phyloP scores from a whole-genome alignment of 2,329 filamentous ascomycete species.

The Alternaria triticimaculans region DNA sequence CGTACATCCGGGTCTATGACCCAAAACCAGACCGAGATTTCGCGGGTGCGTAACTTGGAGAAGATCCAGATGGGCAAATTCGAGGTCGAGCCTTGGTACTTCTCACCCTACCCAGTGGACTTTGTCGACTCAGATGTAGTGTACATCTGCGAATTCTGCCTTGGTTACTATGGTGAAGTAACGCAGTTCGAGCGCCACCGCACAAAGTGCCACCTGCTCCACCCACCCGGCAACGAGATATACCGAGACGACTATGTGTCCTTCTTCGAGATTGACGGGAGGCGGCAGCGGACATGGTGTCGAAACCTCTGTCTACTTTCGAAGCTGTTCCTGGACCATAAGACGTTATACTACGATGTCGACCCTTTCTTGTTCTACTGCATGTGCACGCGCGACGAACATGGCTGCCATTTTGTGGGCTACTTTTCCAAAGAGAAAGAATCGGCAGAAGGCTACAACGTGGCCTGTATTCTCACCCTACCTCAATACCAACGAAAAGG shows the following conservation, averaged over 20 bases:
- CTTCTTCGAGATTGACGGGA: slow-evolving; percentile 96
- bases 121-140: slow-evolving; percentile 90
- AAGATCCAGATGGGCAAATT: slow-evolving; percentile 92
- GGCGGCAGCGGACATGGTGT: slow-evolving; percentile 93
- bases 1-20: slow-evolving; percentile 97
- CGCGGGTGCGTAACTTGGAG: slow-evolving; percentile 91
- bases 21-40: slow-evolving; percentile 96
- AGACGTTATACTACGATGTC: slow-evolving; percentile 99
- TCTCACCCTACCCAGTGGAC: slow-evolving; percentile 91
- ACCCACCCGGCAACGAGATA: slow-evolving; percentile 97
- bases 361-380: slow-evolving; percentile 99
- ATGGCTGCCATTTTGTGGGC: slow-evolving; percentile 95
- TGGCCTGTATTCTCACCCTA: slow-evolving; percentile 95
- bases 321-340: slow-evolving; percentile 97
- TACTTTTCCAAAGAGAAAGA: slow-evolving; percentile 99
- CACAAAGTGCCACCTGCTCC: slow-evolving; percentile 85
- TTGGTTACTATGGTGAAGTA: slow-evolving; percentile 85
- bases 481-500: slow-evolving; percentile 97
- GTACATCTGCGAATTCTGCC: slow-evolving; percentile 96
- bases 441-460: slow-evolving; percentile 94
- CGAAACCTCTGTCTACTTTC: slow-evolving; percentile 92
- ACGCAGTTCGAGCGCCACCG: slow-evolving; percentile 87
- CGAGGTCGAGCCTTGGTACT: slow-evolving; percentile 98
- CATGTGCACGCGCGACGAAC: slow-evolving; percentile 88
- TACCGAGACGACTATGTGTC: slow-evolving; percentile 94